phyloP scores from a whole-genome alignment of 148 eudicot species.

The Silene conica region DNA sequence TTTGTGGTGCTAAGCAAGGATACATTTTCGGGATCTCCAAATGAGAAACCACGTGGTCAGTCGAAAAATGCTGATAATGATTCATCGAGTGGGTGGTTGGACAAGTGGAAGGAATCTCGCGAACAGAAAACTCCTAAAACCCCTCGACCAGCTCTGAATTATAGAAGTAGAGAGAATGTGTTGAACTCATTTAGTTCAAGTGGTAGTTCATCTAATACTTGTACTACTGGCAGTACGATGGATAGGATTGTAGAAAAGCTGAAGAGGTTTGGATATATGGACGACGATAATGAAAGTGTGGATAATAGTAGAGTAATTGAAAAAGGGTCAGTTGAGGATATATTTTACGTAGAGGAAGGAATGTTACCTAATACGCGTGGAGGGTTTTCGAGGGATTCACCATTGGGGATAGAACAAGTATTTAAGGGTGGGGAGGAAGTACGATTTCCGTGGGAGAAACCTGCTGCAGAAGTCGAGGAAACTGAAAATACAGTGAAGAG shows the following conservation, averaged over 20 bases:
- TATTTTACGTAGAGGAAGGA: conserved; percentile 89
- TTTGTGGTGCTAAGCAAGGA: conserved; percentile 22
- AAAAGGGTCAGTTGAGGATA: conserved; percentile 89
- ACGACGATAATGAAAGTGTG: conserved; percentile 48
- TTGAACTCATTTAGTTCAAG: conserved; percentile 31
- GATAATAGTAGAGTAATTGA: conserved; percentile 44
- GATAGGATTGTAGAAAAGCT: conserved; percentile 78
- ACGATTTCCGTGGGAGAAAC: conserved; percentile 92
- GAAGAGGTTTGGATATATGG: conserved; percentile 77
- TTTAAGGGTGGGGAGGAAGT: conserved; percentile 46
- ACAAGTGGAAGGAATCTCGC: conserved; percentile 63
- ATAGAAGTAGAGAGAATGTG: conserved; percentile 31
- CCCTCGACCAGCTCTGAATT: conserved; percentile 38
- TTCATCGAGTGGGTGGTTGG: conserved; percentile 59
- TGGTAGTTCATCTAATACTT: conserved; percentile 24
- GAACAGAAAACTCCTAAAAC: conserved; percentile 34
- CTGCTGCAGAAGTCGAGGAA: conserved; percentile 25
- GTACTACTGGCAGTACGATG: conserved; percentile 72
- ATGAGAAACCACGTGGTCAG: conserved; percentile 23
- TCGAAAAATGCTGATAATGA: conserved; percentile 15
- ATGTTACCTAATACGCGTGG: conserved; percentile 71
- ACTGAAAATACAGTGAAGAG: conserved; percentile 42
- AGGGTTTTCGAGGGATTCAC: conserved; percentile 58
- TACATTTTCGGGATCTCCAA: background rate
- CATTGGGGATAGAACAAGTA: conserved; percentile 45